A percentile compares a stretch with the other conserved stretches of the same genome.
Evolutionary conservation across 805 yeast species (phyloP).

Genomic region (Wickerhamiella australiensis): DNA sequence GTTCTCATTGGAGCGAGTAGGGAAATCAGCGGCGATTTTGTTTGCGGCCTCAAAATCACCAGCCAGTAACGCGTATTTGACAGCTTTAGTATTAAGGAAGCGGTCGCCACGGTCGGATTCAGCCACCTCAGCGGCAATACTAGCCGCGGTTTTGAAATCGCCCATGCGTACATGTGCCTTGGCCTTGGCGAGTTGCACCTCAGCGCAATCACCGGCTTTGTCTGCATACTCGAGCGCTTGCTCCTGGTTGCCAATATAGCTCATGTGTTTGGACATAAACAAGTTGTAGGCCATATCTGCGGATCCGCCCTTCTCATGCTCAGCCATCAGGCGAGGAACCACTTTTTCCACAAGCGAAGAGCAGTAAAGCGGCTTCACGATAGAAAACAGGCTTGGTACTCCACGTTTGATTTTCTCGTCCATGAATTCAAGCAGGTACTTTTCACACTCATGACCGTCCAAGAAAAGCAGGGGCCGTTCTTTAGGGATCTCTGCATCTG

Average conservation of each 20-base stretch:
- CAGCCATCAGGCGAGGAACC: conserved; percentile 17
- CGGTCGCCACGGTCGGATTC: conserved; percentile 76
- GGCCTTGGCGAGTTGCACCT: conserved; percentile 67
- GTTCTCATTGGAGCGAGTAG: conserved; percentile 33
- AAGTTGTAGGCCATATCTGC: conserved; percentile 6
- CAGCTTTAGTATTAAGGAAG: conserved; percentile 77
- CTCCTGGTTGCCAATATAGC: conserved; percentile 41
- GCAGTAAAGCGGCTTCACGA: conserved; percentile 44
- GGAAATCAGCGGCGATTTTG: conserved; percentile 57
- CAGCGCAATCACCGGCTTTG: conserved; percentile 40
- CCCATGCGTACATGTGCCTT: conserved; percentile 64
- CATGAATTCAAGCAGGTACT: conserved; percentile 41
- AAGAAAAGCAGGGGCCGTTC: conserved; percentile 52
- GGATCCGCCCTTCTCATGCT: background rate
- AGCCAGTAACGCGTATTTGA: conserved; percentile 71
- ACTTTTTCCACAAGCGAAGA: conserved; percentile 11
- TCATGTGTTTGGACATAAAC: conserved; percentile 44
- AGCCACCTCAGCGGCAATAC: conserved; percentile 57
- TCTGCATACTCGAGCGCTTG: conserved; percentile 36
- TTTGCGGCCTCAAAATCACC: conserved; percentile 63
- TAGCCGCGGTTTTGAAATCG: conserved; percentile 49
- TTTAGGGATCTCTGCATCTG: conserved; percentile 69
- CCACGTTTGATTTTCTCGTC: conserved; percentile 56
- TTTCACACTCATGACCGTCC: conserved; percentile 35
- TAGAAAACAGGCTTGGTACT: conserved; percentile 81